These are phyloP conservation scores for Coemansia sp. DNA, from an alignment of 192 early-diverging fungal genomes.

Conservation along the genomic window DNA sequence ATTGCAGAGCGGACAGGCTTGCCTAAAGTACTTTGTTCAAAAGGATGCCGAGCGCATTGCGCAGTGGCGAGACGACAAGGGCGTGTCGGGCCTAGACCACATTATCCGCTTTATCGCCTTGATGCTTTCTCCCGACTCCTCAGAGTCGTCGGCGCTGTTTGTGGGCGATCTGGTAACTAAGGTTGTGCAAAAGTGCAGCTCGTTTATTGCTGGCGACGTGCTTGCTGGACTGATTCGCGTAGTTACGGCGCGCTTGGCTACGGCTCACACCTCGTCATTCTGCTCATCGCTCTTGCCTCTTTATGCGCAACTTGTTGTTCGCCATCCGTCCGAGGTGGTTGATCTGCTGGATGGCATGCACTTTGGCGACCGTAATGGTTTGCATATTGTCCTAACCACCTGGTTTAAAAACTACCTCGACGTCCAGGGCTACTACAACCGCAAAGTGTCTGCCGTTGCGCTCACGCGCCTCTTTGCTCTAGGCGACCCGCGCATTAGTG, in stretches of 20 bases:
- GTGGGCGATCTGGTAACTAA: slow-evolving; percentile 89
- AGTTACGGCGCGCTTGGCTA: slow-evolving; percentile 69
- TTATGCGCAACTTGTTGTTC: slow-evolving; percentile 82
- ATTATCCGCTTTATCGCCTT: slow-evolving; percentile 81
- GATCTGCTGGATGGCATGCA: slow-evolving; percentile 66
- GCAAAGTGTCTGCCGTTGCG: slow-evolving; percentile 79
- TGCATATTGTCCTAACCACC: slow-evolving; percentile 72
- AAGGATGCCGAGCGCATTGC: slow-evolving; percentile 75
- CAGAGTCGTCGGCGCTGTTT: slow-evolving; percentile 84
- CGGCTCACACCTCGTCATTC: slow-evolving; percentile 77
- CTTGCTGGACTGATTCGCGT: slow-evolving; percentile 81
- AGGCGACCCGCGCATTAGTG: slow-evolving; percentile 66
- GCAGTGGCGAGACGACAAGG: slow-evolving; percentile 64
- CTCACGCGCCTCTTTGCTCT: slow-evolving; percentile 73
- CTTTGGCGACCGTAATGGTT: slow-evolving; percentile 66
- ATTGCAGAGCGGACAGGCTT: slow-evolving; percentile 88
- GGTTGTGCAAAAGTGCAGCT: slow-evolving; percentile 75
- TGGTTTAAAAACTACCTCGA: slow-evolving; percentile 88
- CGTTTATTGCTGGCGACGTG: slow-evolving; percentile 24
- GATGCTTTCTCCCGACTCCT: slow-evolving; percentile 71
- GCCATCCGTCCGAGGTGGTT: slow-evolving; percentile 70
- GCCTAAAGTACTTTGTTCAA: slow-evolving; percentile 77
- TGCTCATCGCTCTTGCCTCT: slow-evolving; percentile 84
- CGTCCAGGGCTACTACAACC: slow-evolving; percentile 80
- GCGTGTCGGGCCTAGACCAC: slow-evolving; percentile 73